phyloP scores from a whole-genome alignment of 2,329 filamentous ascomycete species.

The Xylaria sp. region DNA sequence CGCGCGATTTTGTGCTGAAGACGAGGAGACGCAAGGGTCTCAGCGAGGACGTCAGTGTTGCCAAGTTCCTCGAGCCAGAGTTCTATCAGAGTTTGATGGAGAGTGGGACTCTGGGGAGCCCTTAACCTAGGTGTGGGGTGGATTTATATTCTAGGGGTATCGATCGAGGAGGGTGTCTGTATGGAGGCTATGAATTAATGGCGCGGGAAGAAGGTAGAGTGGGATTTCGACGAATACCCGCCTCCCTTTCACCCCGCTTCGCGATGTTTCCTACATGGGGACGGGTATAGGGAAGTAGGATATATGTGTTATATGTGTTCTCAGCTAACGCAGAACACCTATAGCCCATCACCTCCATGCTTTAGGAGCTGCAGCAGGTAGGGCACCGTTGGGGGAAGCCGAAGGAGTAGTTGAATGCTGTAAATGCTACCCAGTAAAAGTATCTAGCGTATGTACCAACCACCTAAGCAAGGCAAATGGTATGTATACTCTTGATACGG shows the following conservation, averaged over 20 bases:
- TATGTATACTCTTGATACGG: too few relatives aligned
- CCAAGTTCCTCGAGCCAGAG: conserved; percentile 95
- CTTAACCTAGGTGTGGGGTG: conserved; percentile 4
- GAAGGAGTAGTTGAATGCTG: neutral
- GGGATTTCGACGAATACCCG: neutral
- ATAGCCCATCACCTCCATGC: too few relatives aligned
- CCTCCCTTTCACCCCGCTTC: neutral
- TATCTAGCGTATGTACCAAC: neutral
- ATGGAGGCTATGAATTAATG: neutral
- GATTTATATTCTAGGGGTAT: neutral
- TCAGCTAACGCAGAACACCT: too few relatives aligned
- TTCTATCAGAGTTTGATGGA: conserved; percentile 88
- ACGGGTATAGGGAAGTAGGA: neutral
- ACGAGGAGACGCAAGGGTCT: conserved; percentile 91
- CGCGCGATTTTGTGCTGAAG: conserved; percentile 95
- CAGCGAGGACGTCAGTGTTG: conserved; percentile 93
- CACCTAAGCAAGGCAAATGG: neutral
- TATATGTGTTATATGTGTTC: too few relatives aligned
- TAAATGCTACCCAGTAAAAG: neutral
- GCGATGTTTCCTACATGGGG: neutral
- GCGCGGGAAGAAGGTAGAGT: neutral
- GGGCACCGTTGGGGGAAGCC: neutral
- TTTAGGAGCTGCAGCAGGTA: neutral
- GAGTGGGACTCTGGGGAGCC: conserved; percentile 77
- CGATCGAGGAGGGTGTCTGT: neutral